Base-by-base conservation (phyloP, 192 early-diverging fungal species). In the Podila epicladia region DNA sequence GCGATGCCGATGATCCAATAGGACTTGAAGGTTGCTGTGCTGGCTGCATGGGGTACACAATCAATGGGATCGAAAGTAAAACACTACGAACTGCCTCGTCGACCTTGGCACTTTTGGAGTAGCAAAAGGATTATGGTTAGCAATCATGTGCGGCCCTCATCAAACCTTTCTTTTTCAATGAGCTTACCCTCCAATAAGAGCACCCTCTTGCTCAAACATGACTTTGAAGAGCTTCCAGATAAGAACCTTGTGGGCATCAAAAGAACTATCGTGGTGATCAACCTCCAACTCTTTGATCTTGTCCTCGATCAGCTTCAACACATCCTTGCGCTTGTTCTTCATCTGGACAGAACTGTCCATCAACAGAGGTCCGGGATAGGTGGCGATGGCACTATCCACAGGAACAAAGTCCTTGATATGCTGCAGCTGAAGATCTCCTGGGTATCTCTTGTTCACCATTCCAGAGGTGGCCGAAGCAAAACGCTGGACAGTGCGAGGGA, bases 151-250 rank as follows among this genome's bases (percentile, higher is more conserved):
- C 7, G 17, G 13, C 41, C 1, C 41, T 45, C 17, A 9, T 45
- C 41, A 15, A 45, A 45, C 17, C 0, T 4, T 15, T 45, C 41
- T 17, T 45, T 8, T 12, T 41, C 15, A 13, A 8, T 45, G 41
- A 9, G 15, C 85, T 86, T 84, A 89, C 89, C 83, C 73, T 60
- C 86, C 88, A 60, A 88, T 73, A 26, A 94, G 65, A 7, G 71
- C 41, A 12, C 91, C 93, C n/a, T 94, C 92, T 29, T 85, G 63
- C 59, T 94, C 92, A 45, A 93, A 70, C 68, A 89, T 75, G 26
- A 87, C 67, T 60, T 86, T 88, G 29, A 94, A 71, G n/a, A 94
- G 48, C 28, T 87, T 84, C 90, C 88, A 92, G 37, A 94, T 64
- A 26, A 93, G 48, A 0, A 83, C 60, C 31, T 55, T 71, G 24